These are phyloP conservation scores for Hippophae gyantsensis DNA, from an alignment of 306 rosid species.

Conservation along the genomic window DNA sequence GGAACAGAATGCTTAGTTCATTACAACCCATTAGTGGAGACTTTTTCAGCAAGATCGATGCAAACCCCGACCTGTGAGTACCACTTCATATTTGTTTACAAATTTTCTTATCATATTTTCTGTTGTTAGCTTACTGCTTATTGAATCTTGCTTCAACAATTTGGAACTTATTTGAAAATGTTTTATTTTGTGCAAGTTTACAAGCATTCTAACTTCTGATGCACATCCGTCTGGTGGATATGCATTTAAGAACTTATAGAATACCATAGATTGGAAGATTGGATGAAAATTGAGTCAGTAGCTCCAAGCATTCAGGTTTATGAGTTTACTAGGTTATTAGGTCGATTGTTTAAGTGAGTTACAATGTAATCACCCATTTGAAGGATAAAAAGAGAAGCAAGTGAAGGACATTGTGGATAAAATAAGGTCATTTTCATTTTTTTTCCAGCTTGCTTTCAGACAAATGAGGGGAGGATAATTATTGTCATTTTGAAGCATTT, in stretches of 20 bases:
- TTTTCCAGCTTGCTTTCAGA: too few species aligned
- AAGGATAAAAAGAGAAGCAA: too few species aligned
- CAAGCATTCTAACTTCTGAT: slow-evolving; percentile 1
- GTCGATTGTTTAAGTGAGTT: too few species aligned
- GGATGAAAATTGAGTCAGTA: too few species aligned
- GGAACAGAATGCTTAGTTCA: slow-evolving; percentile 74
- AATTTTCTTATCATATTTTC: neutral
- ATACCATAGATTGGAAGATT: neutral
- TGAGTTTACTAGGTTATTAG: too few species aligned
- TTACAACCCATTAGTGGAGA: slow-evolving; percentile 73
- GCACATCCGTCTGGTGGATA: neutral
- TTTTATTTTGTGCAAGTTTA: neutral
- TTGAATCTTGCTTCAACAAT: neutral
- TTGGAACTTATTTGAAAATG: neutral
- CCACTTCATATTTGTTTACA: slow-evolving; percentile 10
- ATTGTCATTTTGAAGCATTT: too few species aligned
- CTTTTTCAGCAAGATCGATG: slow-evolving; percentile 82
- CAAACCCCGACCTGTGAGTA: slow-evolving; percentile 94
- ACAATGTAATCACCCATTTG: too few species aligned
- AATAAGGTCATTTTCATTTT: too few species aligned
- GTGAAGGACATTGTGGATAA: too few species aligned
- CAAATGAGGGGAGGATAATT: too few species aligned
- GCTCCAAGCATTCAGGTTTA: too few species aligned
- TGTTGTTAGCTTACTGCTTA: neutral
- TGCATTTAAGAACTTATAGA: neutral